Percentiles rank a stretch among this genome's conserved stretches.
phyloP scores from a whole-genome alignment of 2,329 filamentous ascomycete species.

The Fonsecaea nubica region DNA sequence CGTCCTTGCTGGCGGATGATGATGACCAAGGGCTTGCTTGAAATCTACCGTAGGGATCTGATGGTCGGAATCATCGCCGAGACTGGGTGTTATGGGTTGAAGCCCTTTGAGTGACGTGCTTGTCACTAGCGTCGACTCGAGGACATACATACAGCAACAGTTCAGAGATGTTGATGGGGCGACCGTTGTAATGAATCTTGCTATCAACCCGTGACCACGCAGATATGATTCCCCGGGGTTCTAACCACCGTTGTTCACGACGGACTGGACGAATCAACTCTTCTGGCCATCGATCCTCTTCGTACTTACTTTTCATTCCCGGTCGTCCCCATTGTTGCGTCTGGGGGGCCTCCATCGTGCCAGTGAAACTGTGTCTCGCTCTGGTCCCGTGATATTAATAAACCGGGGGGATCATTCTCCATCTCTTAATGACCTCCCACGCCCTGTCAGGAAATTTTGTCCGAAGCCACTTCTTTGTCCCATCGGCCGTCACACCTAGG shows the following conservation, averaged over 20 bases:
- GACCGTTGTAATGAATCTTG: too few species aligned
- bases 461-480: constrained; percentile 79
- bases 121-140: too few species aligned
- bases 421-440: constrained; percentile 24
- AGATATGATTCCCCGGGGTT: background rate
- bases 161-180: too few species aligned
- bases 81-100: too few species aligned
- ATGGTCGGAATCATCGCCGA: too few species aligned
- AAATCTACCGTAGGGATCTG: too few species aligned
- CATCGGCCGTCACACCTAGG: constrained; percentile 78
- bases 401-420: constrained; percentile 27
- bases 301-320: too few species aligned
- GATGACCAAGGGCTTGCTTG: too few species aligned
- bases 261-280: background rate
- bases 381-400: background rate
- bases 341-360: background rate
- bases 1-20: background rate
- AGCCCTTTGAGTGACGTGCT: too few species aligned
- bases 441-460: constrained; percentile 64
- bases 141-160: too few species aligned
- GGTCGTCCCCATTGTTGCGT: too few species aligned
- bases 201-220: background rate
- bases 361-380: background rate
- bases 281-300: background rate
- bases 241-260: background rate